phyloP scores from a whole-genome alignment of 306 rosid species.

The Corylus americana region DNA sequence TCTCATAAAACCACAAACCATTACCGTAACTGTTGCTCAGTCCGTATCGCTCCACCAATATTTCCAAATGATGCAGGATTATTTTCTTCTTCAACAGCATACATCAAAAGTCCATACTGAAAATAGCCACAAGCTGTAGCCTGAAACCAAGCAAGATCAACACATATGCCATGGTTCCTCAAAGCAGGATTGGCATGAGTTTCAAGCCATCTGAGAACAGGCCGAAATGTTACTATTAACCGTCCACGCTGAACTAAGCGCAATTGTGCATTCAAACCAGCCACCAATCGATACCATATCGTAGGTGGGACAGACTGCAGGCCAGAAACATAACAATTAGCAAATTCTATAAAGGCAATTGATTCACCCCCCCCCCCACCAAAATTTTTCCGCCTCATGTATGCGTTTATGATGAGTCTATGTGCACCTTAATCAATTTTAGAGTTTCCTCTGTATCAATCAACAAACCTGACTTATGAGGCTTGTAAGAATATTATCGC shows the following conservation, averaged over 20 bases:
- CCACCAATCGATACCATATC: constrained; percentile 89
- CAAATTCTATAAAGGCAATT: background rate
- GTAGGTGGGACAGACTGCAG: constrained; percentile 92
- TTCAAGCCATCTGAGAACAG: constrained; percentile 91
- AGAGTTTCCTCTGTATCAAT: constrained; percentile 17
- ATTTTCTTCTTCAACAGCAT: constrained; percentile 57
- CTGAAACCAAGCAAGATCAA: constrained; percentile 92
- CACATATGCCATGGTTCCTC: constrained; percentile 61
- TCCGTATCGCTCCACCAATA: constrained; percentile 49
- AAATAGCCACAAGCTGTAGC: constrained; percentile 85
- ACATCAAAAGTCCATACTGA: constrained; percentile 84
- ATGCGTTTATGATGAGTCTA: background rate
- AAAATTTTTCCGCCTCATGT: background rate
- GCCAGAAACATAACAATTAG: constrained; percentile 8
- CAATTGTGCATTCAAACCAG: constrained; percentile 93
- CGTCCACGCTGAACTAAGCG: constrained; percentile 90
- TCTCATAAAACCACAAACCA: constrained; percentile 14
- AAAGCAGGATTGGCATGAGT: constrained; percentile 86
- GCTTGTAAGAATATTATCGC: constrained; percentile 89
- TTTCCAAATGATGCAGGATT: constrained; percentile 33
- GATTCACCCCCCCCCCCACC: background rate
- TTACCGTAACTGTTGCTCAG: constrained; percentile 67
- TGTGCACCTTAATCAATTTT: constrained; percentile 11
- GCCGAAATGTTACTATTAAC: constrained; percentile 75
- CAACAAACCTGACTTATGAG: constrained; percentile 96